Evolutionary conservation across 2,329 filamentous ascomycete species (phyloP), one percentile per base, ranked within the genome.

Genomic region (Plectosphaerella cucumerina): DNA sequence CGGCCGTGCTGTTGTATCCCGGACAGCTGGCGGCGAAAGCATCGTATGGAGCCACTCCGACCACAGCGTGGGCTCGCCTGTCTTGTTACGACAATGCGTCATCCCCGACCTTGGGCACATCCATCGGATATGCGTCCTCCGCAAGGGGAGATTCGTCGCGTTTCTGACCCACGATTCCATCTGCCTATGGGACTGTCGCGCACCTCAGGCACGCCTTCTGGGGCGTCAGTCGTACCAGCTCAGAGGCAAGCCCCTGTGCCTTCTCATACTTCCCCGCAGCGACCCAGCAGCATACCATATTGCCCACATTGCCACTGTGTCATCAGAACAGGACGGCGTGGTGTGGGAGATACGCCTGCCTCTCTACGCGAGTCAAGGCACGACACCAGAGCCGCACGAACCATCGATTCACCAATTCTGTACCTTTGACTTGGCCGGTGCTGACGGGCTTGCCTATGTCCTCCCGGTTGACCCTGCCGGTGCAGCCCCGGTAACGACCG

Each of bases 401-500:
- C 65, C 68, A 8, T 71, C 74, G 0, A 73, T 94, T 33, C 66
- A 70, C 14, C 80, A 91, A 56, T 90, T 90, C 56, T 90, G 84
- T 62, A 78, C 70, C 2, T 94, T 96, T 62, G 74, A 85, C 49
- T 73, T 95, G 3, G 78, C 83, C 0, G 74, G 74, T 17, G 70
- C 73, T 0, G 77, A 82, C n/a, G 77, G 80, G 47, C 65, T 87
- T 43, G 77, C 81, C 14, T 85, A 85, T 56, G 77, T 96, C 17
- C 73, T 96, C 10, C 89, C 91, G 0, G 90, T 96, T 44, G 92
- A 96, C 61, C 90, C 91, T 47, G 91, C 90, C 1, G 92, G 91
- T 1, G 84, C 87, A 11, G 75, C 80, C 37, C 81, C 85, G 1
- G 77, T 85, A 3, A 81, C 84, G 11, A 89, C 89, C 4, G 89